These are phyloP conservation scores for Debaryomyces nepalensis DNA, from an alignment of 1,139 yeast genomes.

Conservation along the genomic window DNA sequence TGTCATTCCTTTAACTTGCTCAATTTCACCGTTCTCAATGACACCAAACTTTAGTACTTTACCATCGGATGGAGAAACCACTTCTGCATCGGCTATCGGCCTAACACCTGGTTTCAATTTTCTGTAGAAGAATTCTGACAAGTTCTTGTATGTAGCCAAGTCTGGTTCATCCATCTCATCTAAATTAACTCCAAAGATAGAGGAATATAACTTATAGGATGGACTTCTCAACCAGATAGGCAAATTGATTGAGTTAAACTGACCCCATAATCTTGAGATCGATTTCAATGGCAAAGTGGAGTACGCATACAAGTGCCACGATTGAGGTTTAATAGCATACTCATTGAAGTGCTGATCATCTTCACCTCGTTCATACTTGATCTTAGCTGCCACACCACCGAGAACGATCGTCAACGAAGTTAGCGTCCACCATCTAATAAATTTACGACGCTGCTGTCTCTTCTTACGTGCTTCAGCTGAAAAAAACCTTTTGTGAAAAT, in stretches of 20 bases:
- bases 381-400: slow-evolving; percentile 66
- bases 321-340: slow-evolving; percentile 61
- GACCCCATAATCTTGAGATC: slow-evolving; percentile 93
- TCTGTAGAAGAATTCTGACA: slow-evolving; percentile 91
- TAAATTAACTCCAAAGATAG: slow-evolving; percentile 83
- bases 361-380: slow-evolving; percentile 44
- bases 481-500: slow-evolving; percentile 46
- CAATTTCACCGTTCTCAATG: slow-evolving; percentile 84
- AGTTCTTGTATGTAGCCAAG: slow-evolving; percentile 70
- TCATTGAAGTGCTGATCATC: slow-evolving; percentile 40
- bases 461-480: slow-evolving; percentile 48
- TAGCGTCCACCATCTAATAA: slow-evolving; percentile 71
- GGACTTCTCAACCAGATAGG: slow-evolving; percentile 92
- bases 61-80: slow-evolving; percentile 96
- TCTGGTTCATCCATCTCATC: slow-evolving; percentile 89
- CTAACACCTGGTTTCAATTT: slow-evolving; percentile 78
- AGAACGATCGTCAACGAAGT: slow-evolving; percentile 67
- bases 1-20: slow-evolving; percentile 96
- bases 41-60: slow-evolving; percentile 83
- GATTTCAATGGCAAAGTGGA: slow-evolving; percentile 91
- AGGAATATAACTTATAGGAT: slow-evolving; percentile 77
- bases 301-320: slow-evolving; percentile 90
- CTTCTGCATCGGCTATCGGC: slow-evolving; percentile 68
- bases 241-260: slow-evolving; percentile 76
- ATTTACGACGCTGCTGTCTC: slow-evolving; percentile 51